Evolutionary conservation across 805 yeast species (phyloP).

Genomic region (Ogataea ramenticola): DNA sequence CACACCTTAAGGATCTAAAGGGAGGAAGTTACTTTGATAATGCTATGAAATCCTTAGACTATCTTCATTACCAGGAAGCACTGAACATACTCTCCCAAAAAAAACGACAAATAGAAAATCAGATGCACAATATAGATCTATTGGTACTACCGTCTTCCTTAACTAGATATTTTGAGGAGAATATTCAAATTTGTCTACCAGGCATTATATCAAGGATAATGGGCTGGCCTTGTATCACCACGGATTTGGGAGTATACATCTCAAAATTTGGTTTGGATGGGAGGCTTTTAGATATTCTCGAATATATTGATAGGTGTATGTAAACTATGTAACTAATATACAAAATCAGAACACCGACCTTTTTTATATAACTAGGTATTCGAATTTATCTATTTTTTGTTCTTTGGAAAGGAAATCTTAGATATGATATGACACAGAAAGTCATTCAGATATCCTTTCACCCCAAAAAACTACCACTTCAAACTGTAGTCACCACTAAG

Average conservation of each 20-base stretch:
- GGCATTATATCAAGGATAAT: constrained; percentile 5
- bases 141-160: constrained; percentile 1
- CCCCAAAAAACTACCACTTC: too few species aligned
- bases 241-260: not conserved
- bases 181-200: not conserved
- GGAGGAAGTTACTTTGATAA: not conserved
- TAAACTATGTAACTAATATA: too few species aligned
- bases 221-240: constrained; percentile 5
- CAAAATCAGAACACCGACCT: too few species aligned
- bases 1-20: not conserved
- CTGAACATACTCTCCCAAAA: not conserved
- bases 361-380: too few species aligned
- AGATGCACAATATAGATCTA: constrained; percentile 1
- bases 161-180: not conserved
- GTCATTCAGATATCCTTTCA: too few species aligned
- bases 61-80: not conserved
- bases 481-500: not conserved
- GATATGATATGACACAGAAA: too few species aligned
- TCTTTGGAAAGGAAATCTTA: too few species aligned
- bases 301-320: not conserved
- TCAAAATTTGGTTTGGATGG: constrained; percentile 8
- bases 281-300: constrained; percentile 7
- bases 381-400: too few species aligned
- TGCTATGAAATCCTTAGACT: not conserved
- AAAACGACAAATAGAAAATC: not conserved